phyloP scores from a whole-genome alignment of 2,329 filamentous ascomycete genomes.

The Claviceps humidiphila region DNA sequence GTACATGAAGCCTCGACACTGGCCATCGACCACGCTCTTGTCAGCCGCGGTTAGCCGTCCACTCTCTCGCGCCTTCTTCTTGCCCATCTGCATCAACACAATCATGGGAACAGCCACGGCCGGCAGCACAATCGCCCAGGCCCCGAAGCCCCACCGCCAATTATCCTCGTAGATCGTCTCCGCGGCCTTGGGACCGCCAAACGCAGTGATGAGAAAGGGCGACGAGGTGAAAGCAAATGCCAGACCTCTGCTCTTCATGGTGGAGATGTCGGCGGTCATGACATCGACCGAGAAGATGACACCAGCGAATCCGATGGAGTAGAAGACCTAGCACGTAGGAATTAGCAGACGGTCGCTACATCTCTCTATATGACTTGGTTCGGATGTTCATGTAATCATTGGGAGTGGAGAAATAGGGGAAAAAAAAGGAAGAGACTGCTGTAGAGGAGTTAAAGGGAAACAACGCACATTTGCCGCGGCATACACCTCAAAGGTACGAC shows the following conservation, averaged over 20 bases:
- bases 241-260: slow-evolving; percentile 23
- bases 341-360: neutral
- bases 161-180: slow-evolving; percentile 16
- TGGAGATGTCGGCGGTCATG: slow-evolving; percentile 50
- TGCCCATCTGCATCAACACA: slow-evolving; percentile 38
- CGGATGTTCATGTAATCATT: neutral
- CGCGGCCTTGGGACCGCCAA: slow-evolving; percentile 23
- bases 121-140: slow-evolving; percentile 47
- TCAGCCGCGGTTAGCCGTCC: slow-evolving; percentile 12
- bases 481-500: slow-evolving; percentile 26
- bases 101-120: slow-evolving; percentile 39
- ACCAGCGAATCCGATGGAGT: slow-evolving; percentile 46
- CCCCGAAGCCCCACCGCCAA: slow-evolving; percentile 37
- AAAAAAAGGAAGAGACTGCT: neutral
- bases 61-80: slow-evolving; percentile 39
- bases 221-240: slow-evolving; percentile 26
- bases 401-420: neutral
- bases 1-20: slow-evolving; percentile 31
- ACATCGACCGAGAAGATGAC: slow-evolving; percentile 50
- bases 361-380: too few species aligned
- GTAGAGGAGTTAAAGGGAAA: too few species aligned
- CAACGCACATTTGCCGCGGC: slow-evolving; percentile 34
- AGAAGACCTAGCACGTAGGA: slow-evolving; percentile 36
- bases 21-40: neutral
- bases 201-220: slow-evolving; percentile 33